These are phyloP conservation scores for Odontarrhena argentea DNA, from an alignment of 345 rosid genomes.

Conservation along the genomic window DNA sequence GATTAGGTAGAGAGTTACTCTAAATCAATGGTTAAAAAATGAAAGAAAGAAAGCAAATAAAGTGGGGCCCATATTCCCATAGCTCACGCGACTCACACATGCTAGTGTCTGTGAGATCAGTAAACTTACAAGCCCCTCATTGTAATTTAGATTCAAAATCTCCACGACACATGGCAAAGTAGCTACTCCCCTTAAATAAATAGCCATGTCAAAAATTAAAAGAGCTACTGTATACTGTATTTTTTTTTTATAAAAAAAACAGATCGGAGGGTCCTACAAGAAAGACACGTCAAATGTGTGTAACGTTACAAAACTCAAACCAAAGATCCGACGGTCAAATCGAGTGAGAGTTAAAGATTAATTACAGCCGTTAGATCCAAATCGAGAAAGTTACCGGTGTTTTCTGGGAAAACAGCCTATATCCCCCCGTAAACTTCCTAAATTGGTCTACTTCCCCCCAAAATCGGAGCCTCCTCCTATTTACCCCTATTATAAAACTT, in stretches of 20 bases:
- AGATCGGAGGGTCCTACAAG: constrained; percentile 30
- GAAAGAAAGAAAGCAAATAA: not conserved
- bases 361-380: constrained; percentile 33
- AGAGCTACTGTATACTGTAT: too few relatives aligned
- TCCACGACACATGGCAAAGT: constrained; percentile 2
- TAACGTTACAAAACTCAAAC: constrained; percentile 22
- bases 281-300: constrained; percentile 29
- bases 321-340: constrained; percentile 31
- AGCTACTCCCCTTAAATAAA: not conserved
- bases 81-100: constrained; percentile 39
- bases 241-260: not conserved
- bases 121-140: constrained; percentile 2
- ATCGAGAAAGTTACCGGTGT: constrained; percentile 8
- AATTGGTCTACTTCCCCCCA: too few relatives aligned
- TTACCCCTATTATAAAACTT: too few relatives aligned
- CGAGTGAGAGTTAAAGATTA: not conserved
- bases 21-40: not conserved
- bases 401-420: too few relatives aligned
- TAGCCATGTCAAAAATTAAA: not conserved
- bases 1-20: constrained; percentile 13
- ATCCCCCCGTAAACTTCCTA: too few relatives aligned
- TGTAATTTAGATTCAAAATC: constrained; percentile 31
- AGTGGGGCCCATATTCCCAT: constrained; percentile 22
- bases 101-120: constrained; percentile 25
- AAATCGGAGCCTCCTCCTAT: too few relatives aligned